Base-by-base conservation (phyloP, 1,139 yeast species). In the Candida labiduridarum region DNA sequence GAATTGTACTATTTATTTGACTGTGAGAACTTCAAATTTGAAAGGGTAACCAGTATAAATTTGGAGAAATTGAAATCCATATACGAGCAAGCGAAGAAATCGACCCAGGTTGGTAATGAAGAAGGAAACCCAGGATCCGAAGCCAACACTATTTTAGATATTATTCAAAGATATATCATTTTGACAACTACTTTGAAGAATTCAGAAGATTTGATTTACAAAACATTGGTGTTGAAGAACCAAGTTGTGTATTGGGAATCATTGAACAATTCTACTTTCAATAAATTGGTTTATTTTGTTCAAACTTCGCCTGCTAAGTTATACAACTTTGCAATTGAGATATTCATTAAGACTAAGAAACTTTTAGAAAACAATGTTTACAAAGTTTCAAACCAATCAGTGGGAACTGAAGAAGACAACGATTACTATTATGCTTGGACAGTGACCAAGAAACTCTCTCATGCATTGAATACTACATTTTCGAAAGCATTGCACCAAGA, bases 241-340 rank as follows among this genome's bases (percentile, higher is more conserved):
- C 70, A 74, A 50, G 59, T 68, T 53, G 62, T 63, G 6, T 76
- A 75, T 54, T 76, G 80, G 80, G 63, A 63, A 25, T 60, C 60
- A 5, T 50, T 75, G 41, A 56, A 61, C 39, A 56, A 58, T 35
- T 71, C 76, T 14, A 48, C 58, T 6, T 43, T 59, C 27, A 59
- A 59, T 39, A 74, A 72, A 53, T 38, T 64, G 35, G 52, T 71
- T 11, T 76, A 71, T 55, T 67, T 69, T 25, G 54, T 74, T 3
- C 79, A 75, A 54, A 65, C 68, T 3, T 52, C 65, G 9, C 80
- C 80, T 1, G 29, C 56, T 6, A 64, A 59, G 40, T 12, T 65
- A 2, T 62, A 52, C 44, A 52, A 57, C 5, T 58, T 65, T 27
- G 55, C 54, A 2, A 14, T 35, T 25, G 46, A 49, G 15, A 44